Evolutionary conservation across 306 rosid genomes (phyloP).

Genomic region (Cercis canadensis): DNA sequence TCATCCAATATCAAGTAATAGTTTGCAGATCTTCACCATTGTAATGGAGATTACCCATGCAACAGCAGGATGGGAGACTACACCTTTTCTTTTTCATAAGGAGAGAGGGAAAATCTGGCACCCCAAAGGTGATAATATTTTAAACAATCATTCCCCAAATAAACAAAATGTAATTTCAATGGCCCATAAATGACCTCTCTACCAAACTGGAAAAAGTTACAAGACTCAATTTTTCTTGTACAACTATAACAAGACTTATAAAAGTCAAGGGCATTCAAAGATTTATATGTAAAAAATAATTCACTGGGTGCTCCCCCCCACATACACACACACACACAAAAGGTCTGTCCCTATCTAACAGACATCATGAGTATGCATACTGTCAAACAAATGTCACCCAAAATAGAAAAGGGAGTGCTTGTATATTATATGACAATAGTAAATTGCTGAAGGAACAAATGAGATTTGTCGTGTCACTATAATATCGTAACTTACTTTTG

Average conservation of each 20-base stretch:
- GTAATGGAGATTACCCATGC: neutral
- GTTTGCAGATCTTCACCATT: neutral
- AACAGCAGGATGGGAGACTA: neutral
- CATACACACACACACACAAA: no score
- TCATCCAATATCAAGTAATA: conserved; percentile 8
- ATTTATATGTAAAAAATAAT: no score
- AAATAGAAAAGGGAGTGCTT: no score
- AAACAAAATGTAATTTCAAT: conserved; percentile 1
- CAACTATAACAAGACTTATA: neutral
- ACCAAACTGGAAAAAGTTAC: neutral
- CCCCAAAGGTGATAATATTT: neutral
- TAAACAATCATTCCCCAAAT: neutral
- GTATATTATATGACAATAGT: no score
- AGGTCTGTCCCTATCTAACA: no score
- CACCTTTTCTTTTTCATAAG: neutral
- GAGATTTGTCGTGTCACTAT: no score
- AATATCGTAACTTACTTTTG: no score
- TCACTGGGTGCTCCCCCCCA: no score
- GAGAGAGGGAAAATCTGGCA: neutral
- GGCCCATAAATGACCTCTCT: neutral
- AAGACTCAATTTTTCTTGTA: neutral
- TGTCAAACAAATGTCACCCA: no score
- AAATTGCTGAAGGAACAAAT: no score
- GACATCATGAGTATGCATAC: no score
- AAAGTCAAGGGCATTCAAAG: neutral